Evolutionary conservation across 2,329 filamentous ascomycete genomes (phyloP), one percentile per base, ranked within the genome.

Genomic region (Lachnellula occidentalis): DNA sequence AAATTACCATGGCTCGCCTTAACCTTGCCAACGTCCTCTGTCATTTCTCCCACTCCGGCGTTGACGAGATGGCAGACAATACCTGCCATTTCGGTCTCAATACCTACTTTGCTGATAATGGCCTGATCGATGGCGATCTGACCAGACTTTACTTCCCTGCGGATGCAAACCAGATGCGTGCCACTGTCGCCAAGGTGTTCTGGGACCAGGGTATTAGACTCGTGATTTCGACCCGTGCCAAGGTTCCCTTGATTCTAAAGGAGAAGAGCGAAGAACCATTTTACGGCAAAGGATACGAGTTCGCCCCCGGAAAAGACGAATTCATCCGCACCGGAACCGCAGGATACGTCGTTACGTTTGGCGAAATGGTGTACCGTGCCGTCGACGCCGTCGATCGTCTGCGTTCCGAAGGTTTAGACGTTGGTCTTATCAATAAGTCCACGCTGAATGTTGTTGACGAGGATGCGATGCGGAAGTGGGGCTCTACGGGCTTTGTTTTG

Each of bases 71-170:
- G 64, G 71, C 71, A 14, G 71, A 72, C 53, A 73, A 72, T 57
- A 73, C 71, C 1, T 73, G 71, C 62, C 71, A 73, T 59, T 73
- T 73, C 53, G 71, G 71, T 5, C 58, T 73, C 55, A 72, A 72
- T 63, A 67, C 70, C 39, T 71, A 72, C 65, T 72, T 73, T 53
- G 70, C 71, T 4, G 71, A 73, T 34, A 72, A 73, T 47, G 71
- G 69, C 1, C 60, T 73, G 7, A 69, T 71, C 61, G 71, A 72
- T 51, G 66, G 67, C 21, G 67, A 66, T 53, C 64, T 41, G 22
- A 72, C 69, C 1, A 55, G 66, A 1, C 57, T 73, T 2, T 73
- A 72, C 58, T 73, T 73, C 66, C 71, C 71, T 1, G 71, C 71
- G 15, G 71, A 73, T 36, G 71, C 68, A 12, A 69, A 72, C 51